Percentiles rank a stretch among this genome's conserved stretches.
These are phyloP conservation scores for Bryoglossum gracile DNA, from an alignment of 495 filamentous ascomycete genomes.

Conservation along the genomic window DNA sequence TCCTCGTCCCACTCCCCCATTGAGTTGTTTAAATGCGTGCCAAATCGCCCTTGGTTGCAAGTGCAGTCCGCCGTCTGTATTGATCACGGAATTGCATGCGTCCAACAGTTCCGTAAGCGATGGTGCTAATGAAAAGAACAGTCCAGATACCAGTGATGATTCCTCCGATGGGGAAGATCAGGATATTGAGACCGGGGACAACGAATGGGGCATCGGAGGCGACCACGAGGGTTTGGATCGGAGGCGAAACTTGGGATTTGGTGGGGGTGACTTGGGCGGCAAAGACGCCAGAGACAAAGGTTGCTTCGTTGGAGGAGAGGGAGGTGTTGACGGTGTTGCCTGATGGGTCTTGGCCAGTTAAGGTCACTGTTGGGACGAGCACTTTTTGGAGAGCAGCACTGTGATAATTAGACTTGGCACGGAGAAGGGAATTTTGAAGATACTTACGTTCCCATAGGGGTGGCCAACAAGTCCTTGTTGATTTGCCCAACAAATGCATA, in stretches of 20 bases:
- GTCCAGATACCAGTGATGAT: conserved; percentile 59
- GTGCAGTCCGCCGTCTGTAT: conserved; percentile 48
- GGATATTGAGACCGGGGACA: conserved; percentile 56
- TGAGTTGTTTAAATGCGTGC: conserved; percentile 17
- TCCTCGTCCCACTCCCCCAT: background rate
- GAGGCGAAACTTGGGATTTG: conserved; percentile 26
- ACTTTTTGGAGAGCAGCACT: conserved; percentile 49
- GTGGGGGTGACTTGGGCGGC: conserved; percentile 28
- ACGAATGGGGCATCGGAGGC: conserved; percentile 41
- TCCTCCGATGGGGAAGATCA: conserved; percentile 61
- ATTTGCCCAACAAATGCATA: conserved; percentile 49
- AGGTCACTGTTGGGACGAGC: conserved; percentile 55
- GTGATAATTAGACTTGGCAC: conserved; percentile 22
- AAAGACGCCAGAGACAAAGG: conserved; percentile 64
- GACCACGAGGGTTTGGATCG: conserved; percentile 30
- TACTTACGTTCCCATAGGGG: conserved; percentile 22
- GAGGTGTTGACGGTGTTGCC: conserved; percentile 46
- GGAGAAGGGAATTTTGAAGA: too few relatives aligned
- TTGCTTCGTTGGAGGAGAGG: conserved; percentile 57
- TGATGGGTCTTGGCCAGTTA: conserved; percentile 41
- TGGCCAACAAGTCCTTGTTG: conserved; percentile 35
- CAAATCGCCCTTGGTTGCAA: conserved; percentile 28
- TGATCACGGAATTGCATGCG: conserved; percentile 56
- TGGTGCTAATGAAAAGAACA: conserved; percentile 43
- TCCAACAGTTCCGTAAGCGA: conserved; percentile 55